phyloP scores from a whole-genome alignment of 306 rosid genomes.

The Lablab purpureus region DNA sequence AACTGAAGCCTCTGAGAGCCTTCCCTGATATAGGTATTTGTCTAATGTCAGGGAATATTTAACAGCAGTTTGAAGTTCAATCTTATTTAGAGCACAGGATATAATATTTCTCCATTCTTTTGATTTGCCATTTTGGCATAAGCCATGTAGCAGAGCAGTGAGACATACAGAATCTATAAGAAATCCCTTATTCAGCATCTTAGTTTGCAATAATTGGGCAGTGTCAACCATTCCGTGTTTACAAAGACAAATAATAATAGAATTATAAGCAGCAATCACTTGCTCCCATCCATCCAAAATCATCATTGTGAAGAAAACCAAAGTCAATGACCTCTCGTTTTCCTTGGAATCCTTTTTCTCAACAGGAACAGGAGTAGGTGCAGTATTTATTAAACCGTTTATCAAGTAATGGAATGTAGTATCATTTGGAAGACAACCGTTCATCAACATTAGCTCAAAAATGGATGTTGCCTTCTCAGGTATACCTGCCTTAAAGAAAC shows the following conservation, averaged over 20 bases:
- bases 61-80: conserved; percentile 65
- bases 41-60: conserved; percentile 70
- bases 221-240: conserved; percentile 71
- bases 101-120: conserved; percentile 70
- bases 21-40: conserved; percentile 57
- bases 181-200: conserved; percentile 63
- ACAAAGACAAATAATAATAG: conserved; percentile 75
- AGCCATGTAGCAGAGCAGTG: conserved; percentile 69
- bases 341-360: conserved; percentile 42
- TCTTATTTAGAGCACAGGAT: conserved; percentile 54
- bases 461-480: conserved; percentile 67
- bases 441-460: conserved; percentile 79
- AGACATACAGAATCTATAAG: conserved; percentile 65
- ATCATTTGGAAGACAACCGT: conserved; percentile 75
- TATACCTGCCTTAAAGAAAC: conserved; percentile 66
- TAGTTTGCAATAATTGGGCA: conserved; percentile 64
- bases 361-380: conserved; percentile 21
- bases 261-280: conserved; percentile 67
- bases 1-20: conserved; percentile 64
- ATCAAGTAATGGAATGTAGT: conserved; percentile 72
- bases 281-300: conserved; percentile 68
- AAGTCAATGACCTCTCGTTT: conserved; percentile 53
- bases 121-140: conserved; percentile 70
- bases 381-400: conserved; percentile 69
- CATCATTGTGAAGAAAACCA: conserved; percentile 69